Percentiles rank a stretch among this genome's conserved stretches.
Evolutionary conservation across 1,284 basidiomycete genomes (phyloP).

Genomic region (Golubevia pallescens): DNA sequence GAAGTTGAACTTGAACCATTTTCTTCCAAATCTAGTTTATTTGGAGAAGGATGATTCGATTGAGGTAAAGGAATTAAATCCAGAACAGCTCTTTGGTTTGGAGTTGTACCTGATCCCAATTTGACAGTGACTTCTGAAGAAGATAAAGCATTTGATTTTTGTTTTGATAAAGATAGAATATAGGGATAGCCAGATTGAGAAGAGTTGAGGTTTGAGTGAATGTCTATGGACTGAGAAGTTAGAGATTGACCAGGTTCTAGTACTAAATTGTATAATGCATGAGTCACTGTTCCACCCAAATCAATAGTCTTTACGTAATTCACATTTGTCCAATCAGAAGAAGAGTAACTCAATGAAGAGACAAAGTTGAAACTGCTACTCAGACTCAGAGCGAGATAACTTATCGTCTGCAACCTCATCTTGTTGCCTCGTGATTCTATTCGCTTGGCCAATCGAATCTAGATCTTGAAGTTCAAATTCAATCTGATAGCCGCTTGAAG

Average conservation of each 20-base stretch:
- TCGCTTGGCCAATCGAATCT: too few relatives aligned
- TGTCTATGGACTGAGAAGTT: too few relatives aligned
- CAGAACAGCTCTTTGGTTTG: slow-evolving; percentile 6
- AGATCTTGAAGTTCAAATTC: too few relatives aligned
- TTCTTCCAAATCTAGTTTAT: not conserved
- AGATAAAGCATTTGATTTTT: not conserved
- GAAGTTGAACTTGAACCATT: not conserved
- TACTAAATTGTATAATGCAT: slow-evolving; percentile 13
- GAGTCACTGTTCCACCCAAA: slow-evolving; percentile 38
- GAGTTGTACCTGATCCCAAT: slow-evolving; percentile 9
- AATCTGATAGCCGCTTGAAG: too few relatives aligned
- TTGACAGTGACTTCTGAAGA: slow-evolving; percentile 8
- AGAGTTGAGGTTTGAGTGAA: too few relatives aligned
- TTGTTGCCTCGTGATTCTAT: not conserved
- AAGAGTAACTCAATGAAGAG: too few relatives aligned
- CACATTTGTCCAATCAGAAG: slow-evolving; percentile 25
- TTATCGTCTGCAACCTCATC: not conserved
- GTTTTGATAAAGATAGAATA: not conserved
- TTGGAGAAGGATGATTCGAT: not conserved
- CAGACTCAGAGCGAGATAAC: not conserved
- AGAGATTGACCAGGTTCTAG: not conserved
- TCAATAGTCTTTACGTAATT: slow-evolving; percentile 34
- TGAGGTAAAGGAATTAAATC: too few relatives aligned
- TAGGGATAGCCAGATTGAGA: not conserved
- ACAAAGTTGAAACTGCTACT: not conserved